Conservation (phyloP, 306 rosid genomes). For the Senna tora region DNA sequence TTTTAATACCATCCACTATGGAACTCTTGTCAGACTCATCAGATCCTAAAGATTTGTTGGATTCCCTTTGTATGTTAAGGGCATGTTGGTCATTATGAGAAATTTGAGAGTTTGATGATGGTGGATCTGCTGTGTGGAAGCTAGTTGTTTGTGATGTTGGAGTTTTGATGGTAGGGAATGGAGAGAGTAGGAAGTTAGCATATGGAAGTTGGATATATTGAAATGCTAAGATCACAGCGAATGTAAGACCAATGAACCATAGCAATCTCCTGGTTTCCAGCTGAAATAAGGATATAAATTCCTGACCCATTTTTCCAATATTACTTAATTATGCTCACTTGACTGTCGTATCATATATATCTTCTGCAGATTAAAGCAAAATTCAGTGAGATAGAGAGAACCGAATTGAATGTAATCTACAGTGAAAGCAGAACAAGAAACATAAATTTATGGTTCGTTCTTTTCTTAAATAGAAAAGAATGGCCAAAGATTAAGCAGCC, state of each 20-base stretch:
- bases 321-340: conserved; percentile 22
- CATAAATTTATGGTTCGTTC: neutral
- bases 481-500: too few relatives aligned
- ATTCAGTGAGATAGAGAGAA: neutral
- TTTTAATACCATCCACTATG: neutral
- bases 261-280: conserved; percentile 61
- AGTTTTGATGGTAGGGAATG: conserved; percentile 45
- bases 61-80: conserved; percentile 30
- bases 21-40: conserved; percentile 41
- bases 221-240: conserved; percentile 56
- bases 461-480: neutral
- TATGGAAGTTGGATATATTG: conserved; percentile 64
- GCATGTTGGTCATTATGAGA: conserved; percentile 17
- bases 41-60: conserved; percentile 40
- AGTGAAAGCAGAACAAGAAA: neutral
- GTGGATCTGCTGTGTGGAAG: conserved; percentile 36
- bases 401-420: neutral
- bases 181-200: conserved; percentile 47
- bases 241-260: conserved; percentile 56
- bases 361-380: conserved; percentile 50
- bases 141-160: conserved; percentile 33
- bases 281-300: conserved; percentile 50
- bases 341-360: conserved; percentile 40
- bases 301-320: conserved; percentile 58
- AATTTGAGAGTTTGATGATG: conserved; percentile 26